phyloP scores from a whole-genome alignment of 495 filamentous ascomycete species.

The Penicillium ochrochloron region DNA sequence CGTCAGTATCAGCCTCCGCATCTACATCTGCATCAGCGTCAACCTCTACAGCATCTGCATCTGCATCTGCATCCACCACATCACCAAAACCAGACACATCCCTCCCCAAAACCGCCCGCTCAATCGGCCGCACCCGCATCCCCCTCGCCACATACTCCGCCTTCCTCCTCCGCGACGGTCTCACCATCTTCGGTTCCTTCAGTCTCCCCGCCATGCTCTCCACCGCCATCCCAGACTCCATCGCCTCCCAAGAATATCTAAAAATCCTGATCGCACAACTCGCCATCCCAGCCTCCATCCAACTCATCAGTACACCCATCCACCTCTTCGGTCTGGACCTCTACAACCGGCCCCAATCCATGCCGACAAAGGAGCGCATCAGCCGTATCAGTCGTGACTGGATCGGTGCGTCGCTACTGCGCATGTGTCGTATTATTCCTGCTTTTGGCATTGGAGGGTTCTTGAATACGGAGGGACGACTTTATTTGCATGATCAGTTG shows the following conservation, averaged over 20 bases:
- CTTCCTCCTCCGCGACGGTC: slow-evolving; percentile 77
- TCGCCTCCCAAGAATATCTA: slow-evolving; percentile 41
- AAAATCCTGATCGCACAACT: slow-evolving; percentile 69
- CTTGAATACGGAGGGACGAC: slow-evolving; percentile 65
- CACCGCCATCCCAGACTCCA: slow-evolving; percentile 40
- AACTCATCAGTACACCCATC: slow-evolving; percentile 79
- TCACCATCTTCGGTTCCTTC: slow-evolving; percentile 90
- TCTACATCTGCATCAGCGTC: slow-evolving; percentile 32
- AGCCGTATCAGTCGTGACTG: slow-evolving; percentile 71
- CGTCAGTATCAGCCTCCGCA: slow-evolving; percentile 26
- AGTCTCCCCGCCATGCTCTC: slow-evolving; percentile 65
- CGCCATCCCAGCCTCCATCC: slow-evolving; percentile 74
- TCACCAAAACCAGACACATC: slow-evolving; percentile 21
- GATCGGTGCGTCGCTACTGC: slow-evolving; percentile 68
- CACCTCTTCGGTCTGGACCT: slow-evolving; percentile 85
- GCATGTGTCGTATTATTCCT: slow-evolving; percentile 84
- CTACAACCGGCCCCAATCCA: slow-evolving; percentile 66
- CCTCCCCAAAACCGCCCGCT: slow-evolving; percentile 33
- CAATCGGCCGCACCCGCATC: slow-evolving; percentile 56
- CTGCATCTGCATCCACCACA: slow-evolving; percentile 47
- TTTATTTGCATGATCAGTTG: slow-evolving; percentile 39
- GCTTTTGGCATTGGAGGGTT: slow-evolving; percentile 91
- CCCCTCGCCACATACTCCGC: slow-evolving; percentile 54
- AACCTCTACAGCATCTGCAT: slow-evolving; percentile 24
- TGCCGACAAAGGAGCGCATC: slow-evolving; percentile 59